Percentiles rank a stretch among this genome's conserved stretches.
Evolutionary conservation across 2,329 filamentous ascomycete species (phyloP).

Genomic region (Xylariaceae sp.): DNA sequence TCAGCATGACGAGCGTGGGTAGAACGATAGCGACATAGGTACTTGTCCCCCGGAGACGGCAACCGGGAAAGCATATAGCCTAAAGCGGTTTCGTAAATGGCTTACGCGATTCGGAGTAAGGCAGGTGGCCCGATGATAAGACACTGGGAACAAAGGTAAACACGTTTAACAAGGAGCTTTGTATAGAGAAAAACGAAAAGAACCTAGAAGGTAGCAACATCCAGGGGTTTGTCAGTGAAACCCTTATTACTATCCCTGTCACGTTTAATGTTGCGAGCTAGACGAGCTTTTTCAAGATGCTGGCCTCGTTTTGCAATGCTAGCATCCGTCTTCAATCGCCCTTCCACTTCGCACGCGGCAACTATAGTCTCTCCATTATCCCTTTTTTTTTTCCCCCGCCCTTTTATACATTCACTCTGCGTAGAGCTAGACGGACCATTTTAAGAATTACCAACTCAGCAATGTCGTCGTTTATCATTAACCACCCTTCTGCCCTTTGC

Average conservation of each 20-base stretch:
- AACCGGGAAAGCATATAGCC: too few relatives aligned
- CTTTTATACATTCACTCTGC: slow-evolving; percentile 10
- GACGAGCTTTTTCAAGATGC: background rate
- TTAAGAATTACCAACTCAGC: slow-evolving; percentile 5
- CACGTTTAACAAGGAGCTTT: too few relatives aligned
- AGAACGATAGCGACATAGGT: too few relatives aligned
- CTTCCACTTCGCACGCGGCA: background rate
- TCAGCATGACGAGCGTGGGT: too few relatives aligned
- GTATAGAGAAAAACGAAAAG: too few relatives aligned
- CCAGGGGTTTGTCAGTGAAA: background rate
- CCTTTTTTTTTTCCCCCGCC: background rate
- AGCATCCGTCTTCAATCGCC: background rate
- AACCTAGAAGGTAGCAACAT: background rate
- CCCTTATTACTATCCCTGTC: slow-evolving; percentile 4
- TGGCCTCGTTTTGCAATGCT: background rate
- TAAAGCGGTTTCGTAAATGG: too few relatives aligned
- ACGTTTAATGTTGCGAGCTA: background rate
- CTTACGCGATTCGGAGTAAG: too few relatives aligned
- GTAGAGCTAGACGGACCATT: slow-evolving; percentile 6
- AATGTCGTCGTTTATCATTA: background rate
- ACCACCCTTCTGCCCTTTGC: background rate
- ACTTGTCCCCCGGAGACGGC: too few relatives aligned
- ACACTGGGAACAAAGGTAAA: too few relatives aligned
- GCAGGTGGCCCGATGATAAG: too few relatives aligned
- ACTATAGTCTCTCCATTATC: background rate